Evolutionary conservation across 495 filamentous ascomycete species (phyloP).

Genomic region (Aspergillus olivimuriae): DNA sequence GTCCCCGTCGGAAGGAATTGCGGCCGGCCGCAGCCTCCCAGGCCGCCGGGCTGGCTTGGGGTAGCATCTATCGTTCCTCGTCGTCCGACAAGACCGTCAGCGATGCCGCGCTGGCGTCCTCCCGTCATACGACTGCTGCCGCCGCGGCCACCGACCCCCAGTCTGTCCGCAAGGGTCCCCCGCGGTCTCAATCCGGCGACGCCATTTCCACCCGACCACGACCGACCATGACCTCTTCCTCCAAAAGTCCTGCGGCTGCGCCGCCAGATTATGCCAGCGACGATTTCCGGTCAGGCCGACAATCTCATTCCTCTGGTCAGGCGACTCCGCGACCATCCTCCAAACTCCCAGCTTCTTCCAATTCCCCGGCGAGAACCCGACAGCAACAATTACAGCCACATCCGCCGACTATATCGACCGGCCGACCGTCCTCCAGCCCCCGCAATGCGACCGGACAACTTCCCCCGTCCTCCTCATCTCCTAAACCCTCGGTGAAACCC

Average conservation of each 20-base stretch:
- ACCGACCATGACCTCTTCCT: not conserved
- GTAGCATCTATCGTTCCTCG: constrained; percentile 38
- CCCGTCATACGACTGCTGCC: constrained; percentile 23
- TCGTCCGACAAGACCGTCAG: constrained; percentile 29
- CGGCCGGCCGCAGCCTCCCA: constrained; percentile 70
- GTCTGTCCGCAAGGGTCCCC: constrained; percentile 17
- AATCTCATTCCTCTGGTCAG: too few species aligned
- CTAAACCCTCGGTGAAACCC: constrained; percentile 34
- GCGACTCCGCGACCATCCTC: too few species aligned
- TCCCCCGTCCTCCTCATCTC: constrained; percentile 12
- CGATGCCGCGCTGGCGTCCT: constrained; percentile 31
- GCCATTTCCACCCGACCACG: not conserved
- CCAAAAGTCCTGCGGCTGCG: too few species aligned
- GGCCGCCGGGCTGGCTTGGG: constrained; percentile 86
- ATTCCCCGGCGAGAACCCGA: too few species aligned
- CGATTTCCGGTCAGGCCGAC: too few species aligned
- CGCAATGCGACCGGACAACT: constrained; percentile 4
- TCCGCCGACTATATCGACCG: not conserved
- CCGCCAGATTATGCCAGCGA: too few species aligned
- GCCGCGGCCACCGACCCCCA: constrained; percentile 21
- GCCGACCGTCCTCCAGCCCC: constrained; percentile 1
- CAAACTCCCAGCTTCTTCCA: too few species aligned
- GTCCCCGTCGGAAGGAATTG: constrained; percentile 26
- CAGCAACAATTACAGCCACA: constrained; percentile 1
- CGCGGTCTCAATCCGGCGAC: constrained; percentile 6